These are phyloP conservation scores for Colletotrichum brevisporum DNA, from an alignment of 2,329 filamentous ascomycete genomes.

Conservation along the genomic window DNA sequence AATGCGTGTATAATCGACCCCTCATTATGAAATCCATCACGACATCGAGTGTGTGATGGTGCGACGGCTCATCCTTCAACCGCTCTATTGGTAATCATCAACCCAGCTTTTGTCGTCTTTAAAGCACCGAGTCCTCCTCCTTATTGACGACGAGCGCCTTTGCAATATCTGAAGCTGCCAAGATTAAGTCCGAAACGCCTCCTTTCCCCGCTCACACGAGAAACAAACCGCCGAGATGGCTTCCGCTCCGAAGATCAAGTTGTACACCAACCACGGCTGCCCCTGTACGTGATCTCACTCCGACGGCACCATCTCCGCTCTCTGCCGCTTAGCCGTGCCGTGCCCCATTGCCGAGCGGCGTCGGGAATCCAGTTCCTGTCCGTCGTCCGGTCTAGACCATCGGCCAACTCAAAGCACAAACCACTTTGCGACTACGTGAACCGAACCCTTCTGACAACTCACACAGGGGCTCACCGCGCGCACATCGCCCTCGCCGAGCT, in stretches of 20 bases:
- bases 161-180: background rate
- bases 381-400: too few relatives aligned
- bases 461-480: conserved; percentile 76
- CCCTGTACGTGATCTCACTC: conserved; percentile 63
- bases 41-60: conserved; percentile 22
- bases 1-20: background rate
- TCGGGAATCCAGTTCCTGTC: background rate
- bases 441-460: background rate
- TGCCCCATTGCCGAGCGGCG: background rate
- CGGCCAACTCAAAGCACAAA: too few relatives aligned
- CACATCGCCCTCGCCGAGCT: conserved; percentile 80
- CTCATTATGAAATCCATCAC: conserved; percentile 25
- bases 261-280: conserved; percentile 80
- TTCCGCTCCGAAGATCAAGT: conserved; percentile 65
- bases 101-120: background rate
- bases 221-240: conserved; percentile 17
- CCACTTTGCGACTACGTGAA: too few relatives aligned
- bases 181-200: background rate
- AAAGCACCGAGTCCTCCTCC: background rate
- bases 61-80: background rate
- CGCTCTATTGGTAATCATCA: conserved; percentile 22
- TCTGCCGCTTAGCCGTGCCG: background rate
- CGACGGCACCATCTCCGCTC: background rate
- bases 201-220: background rate
- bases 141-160: background rate